phyloP scores from a whole-genome alignment of 345 rosid species.

The Garcia nutans region DNA sequence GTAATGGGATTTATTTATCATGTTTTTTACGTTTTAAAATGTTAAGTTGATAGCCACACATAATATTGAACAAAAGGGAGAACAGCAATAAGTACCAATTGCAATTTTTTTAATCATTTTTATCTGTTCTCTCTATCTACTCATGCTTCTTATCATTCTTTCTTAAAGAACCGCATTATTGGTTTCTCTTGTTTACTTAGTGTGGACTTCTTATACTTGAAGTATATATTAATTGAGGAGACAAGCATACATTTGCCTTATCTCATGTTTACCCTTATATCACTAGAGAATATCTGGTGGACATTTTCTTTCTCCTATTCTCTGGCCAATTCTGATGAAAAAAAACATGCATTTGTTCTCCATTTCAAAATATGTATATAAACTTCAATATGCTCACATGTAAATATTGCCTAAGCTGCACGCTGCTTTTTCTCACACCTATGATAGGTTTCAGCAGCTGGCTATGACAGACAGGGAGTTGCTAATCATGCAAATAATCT shows the following conservation, averaged over 20 bases:
- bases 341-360: neutral
- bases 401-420: neutral
- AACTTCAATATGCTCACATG: neutral
- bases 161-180: neutral
- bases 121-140: no score
- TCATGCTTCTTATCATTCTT: neutral
- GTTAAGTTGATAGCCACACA: neutral
- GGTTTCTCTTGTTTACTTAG: no score
- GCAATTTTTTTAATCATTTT: no score
- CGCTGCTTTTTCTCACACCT: neutral
- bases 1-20: conserved; percentile 35
- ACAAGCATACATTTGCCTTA: neutral
- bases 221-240: neutral
- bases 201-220: no score
- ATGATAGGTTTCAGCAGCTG: conserved; percentile 82
- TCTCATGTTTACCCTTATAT: neutral
- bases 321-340: neutral
- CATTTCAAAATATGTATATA: neutral
- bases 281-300: neutral
- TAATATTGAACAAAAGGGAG: neutral
- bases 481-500: conserved; percentile 96
- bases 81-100: neutral
- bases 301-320: neutral
- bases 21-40: neutral
- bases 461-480: conserved; percentile 92